Evolutionary conservation across 176 grass and related monocot species (phyloP), one percentile per base, ranked within the genome.

Genomic region (Eleusine indica): DNA sequence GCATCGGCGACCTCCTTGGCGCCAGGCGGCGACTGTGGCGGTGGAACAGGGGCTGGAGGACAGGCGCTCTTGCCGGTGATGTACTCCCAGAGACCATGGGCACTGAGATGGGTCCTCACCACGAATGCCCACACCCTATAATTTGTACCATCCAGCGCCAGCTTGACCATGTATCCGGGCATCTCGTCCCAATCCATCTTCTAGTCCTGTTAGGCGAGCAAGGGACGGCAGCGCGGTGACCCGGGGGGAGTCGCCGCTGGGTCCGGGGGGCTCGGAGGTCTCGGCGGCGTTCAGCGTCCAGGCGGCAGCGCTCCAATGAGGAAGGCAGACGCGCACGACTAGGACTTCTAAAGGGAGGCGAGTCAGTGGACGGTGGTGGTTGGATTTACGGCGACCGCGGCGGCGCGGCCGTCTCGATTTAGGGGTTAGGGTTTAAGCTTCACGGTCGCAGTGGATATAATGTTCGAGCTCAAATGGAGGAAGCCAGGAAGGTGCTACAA

Each of bases 31-130:
- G 42, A 25, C 42, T 3, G 2, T 43, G 17, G 76, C 49, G 76
- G 76, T 49, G 60, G 41, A 49, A 15, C 76, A 78, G 75, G 75
- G 40, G 58, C n/a, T 0, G 41, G 41, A 78, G 60, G 60, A 30
- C 60, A 66, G 60, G 58, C 14, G 16, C 7, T 66, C 60, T 65
- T 7, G 28, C 42, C 60, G 9, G 76, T 48, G 76, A 78, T 48
- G 76, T 78, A 28, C 16, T 4, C 25, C 60, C 41, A 65, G 30
- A 78, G 76, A 46, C 15, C 28, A 66, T 6, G 42, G 42, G 41
- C 61, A 3, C 0, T 3, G 42, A 79, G 42, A 46, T 4, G 16
- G 28, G 48, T 14, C 4, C 25, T 49, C 22, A 28, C 10, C 21
- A 6, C 0, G 0, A 13, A 13, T 37, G 15, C 61, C 42, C 76